phyloP scores from a whole-genome alignment of 129 eudicot species.

The Flaveria linearis region DNA sequence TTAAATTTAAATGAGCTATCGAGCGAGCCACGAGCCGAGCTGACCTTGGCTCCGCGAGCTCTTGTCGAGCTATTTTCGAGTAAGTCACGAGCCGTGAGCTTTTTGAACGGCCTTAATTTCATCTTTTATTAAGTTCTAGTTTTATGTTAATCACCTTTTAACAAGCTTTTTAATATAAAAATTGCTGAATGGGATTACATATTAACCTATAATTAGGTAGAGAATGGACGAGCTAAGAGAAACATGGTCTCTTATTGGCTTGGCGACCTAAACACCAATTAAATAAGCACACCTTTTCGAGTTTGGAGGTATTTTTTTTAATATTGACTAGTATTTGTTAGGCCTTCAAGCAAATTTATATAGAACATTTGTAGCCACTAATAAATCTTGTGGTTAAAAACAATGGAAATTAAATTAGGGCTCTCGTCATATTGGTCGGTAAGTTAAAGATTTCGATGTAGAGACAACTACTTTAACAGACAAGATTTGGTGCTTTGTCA shows the following conservation, averaged over 20 bases:
- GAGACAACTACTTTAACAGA: conserved; percentile 20
- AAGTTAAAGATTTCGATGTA: conserved; percentile 18
- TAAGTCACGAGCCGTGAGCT: no score
- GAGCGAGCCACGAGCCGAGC: no score
- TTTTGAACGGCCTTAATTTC: neutral
- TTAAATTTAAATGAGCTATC: no score
- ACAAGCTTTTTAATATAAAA: conserved; percentile 35
- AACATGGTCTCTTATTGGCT: conserved; percentile 35
- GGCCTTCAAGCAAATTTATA: conserved; percentile 30
- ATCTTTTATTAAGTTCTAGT: conserved; percentile 26
- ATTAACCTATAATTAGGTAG: conserved; percentile 42
- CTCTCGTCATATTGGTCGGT: conserved; percentile 3
- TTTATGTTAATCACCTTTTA: conserved; percentile 24
- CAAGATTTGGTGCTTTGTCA: conserved; percentile 11
- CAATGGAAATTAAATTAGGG: conserved; percentile 19
- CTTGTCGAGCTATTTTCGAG: no score
- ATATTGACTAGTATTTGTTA: conserved; percentile 19
- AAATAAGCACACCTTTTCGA: conserved; percentile 27
- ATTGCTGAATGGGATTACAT: conserved; percentile 37
- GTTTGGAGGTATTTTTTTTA: neutral
- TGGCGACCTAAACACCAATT: conserved; percentile 33
- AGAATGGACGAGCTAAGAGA: conserved; percentile 38
- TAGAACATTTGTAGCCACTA: conserved; percentile 32
- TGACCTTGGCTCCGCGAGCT: no score
- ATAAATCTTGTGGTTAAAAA: conserved; percentile 31